Base-by-base conservation (phyloP, 306 rosid genomes). In the Quillaja saponaria region DNA sequence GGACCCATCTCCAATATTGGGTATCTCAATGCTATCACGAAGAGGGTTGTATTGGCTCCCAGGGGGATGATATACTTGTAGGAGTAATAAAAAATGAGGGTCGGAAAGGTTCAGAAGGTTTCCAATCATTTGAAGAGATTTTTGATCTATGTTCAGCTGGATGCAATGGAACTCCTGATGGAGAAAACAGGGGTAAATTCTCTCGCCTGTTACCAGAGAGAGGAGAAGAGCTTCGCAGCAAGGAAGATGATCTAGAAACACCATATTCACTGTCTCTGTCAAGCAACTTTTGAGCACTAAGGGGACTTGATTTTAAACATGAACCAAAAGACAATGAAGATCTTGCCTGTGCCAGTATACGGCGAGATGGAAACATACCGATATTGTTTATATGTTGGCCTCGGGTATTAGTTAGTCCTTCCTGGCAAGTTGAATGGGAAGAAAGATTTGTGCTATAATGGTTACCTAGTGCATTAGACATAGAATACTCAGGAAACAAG, bases 81-180 rank as follows among this genome's bases (percentile, higher is more conserved):
- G 85, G 59, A 68, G 90, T 86, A 69, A 89, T 81, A 59, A 83
- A 78, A 76, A 87, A 83, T 8, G 95, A 84, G 58, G 96, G 99
- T 62, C 57, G 85, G 76, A 92, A 89, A 40, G 99, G 99, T 57
- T 81, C 69, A 65, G 96, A 92, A 55, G 99, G 96, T 71, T 87
- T 95, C 99, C 99, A 92, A 72, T 83, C 84, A 61, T 77, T 55
- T 25, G 81, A 84, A 72, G 74, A 20, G 52, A 71, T 44, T 72
- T 72, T 81, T 28, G 59, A 48, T 76, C 71, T 81, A 75, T 59
- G 68, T 61, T 80, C 81, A 49, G 72, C 39, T 61, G 81, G 55
- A 60, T 13, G 68, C 51, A 55, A 54, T 39, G 75, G 49, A 63
- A 63, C 68, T 41, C 67, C 68, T 44, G 73, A 80, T 47, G 81